phyloP scores from a whole-genome alignment of 768 basidiomycete genomes.

The Tylopilus rubrobrunneus region DNA sequence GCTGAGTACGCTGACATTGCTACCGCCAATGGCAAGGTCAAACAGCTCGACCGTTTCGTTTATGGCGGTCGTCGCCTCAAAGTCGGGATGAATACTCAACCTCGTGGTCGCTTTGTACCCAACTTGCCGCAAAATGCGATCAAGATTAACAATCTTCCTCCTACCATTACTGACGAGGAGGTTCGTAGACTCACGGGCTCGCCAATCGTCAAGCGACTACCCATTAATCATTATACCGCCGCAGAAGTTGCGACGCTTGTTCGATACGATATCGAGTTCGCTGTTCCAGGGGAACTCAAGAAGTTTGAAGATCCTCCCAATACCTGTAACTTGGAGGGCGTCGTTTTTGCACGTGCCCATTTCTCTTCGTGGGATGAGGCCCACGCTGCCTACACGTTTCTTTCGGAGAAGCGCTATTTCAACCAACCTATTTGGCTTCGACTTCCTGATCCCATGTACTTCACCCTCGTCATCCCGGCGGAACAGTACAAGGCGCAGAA shows the following conservation, averaged over 20 bases:
- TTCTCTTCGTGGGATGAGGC: conserved; percentile 51
- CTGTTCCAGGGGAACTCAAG: conserved; percentile 14
- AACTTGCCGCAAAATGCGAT: conserved; percentile 34
- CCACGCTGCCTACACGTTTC: conserved; percentile 33
- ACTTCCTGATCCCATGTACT: conserved; percentile 49
- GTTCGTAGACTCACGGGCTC: conserved; percentile 33
- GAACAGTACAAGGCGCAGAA: conserved; percentile 52
- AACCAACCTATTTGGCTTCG: conserved; percentile 35
- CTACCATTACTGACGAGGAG: conserved; percentile 18
- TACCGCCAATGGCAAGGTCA: conserved; percentile 29
- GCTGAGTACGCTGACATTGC: conserved; percentile 36
- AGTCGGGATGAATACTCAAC: conserved; percentile 41
- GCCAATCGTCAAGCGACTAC: conserved; percentile 21
- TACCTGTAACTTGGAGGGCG: conserved; percentile 27
- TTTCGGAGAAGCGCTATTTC: conserved; percentile 34
- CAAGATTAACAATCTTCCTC: conserved; percentile 42
- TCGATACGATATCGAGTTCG: conserved; percentile 20
- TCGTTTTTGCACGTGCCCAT: conserved; percentile 36
- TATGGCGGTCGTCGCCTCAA: conserved; percentile 44
- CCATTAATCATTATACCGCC: conserved; percentile 15
- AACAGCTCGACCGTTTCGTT: conserved; percentile 33
- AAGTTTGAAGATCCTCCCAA: conserved; percentile 26
- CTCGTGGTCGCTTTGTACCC: conserved; percentile 26
- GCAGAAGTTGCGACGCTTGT: conserved; percentile 22
- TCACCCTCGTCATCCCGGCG: conserved; percentile 43